Evolutionary conservation across 495 filamentous ascomycete species (phyloP), one percentile per base, ranked within the genome.

Genomic region (Emericellopsis terricola): DNA sequence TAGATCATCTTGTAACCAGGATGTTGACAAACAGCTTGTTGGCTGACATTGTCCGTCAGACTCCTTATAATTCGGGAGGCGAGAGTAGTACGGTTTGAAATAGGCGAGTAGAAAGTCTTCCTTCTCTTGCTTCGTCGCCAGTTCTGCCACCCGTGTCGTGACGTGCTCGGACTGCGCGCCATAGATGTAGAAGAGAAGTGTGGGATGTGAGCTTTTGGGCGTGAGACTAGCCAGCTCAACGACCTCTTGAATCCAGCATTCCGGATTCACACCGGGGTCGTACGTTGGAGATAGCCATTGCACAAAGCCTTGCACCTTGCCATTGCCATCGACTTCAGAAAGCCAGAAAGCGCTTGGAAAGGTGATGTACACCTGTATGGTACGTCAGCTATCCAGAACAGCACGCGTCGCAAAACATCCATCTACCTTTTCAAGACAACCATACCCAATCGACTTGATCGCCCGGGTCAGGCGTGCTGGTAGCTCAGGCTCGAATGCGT

Each of bases 181-280:
- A 46, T 78, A 84, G 39, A 76, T 74, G 62, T 97, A 97, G 65
- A 91, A 97, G 16, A 97, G 68, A 14, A 97, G 65, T 2, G 85
- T 94, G 9, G 89, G 81, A 20, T 93, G 86, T 3, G 75, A 64
- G 43, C 55, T 65, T 0, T 59, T 46, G 0, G 43, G 39, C 0
- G 71, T 64, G 14, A 93, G 62, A 2, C 78, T 68, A 28, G 76
- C 71, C 20, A 97, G 60, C 37, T 86, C 84, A 39, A 94, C 58
- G 41, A 66, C 62, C 57, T 89, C 79, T 56, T 84, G 79, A 43
- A 74, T 75, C 82, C 82, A 92, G 9, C 57, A 44, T 8, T 59
- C 16, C 1, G 76, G 74, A 45, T 86, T 84, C 3, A 56, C 62
- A 13, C 62, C 50, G 32, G 57, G 39, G 2, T 76, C 69, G 42